Conservation (phyloP, 495 filamentous ascomycete species). For the Trichoderma virens region DNA sequence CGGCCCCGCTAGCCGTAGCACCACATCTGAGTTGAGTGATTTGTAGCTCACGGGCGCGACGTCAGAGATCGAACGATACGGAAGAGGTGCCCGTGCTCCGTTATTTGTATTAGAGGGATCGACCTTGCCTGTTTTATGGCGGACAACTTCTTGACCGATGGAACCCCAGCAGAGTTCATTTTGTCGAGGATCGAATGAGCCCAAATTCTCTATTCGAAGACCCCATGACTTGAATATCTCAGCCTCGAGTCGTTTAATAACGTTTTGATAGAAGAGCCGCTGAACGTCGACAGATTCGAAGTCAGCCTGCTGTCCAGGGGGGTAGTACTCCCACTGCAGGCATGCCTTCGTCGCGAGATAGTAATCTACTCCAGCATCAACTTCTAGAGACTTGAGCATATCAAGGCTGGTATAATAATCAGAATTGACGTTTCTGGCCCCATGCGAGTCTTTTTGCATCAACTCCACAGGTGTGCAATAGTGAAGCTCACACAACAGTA, state of each 20-base stretch:
- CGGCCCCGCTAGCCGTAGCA: background rate
- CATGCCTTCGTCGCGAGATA: slow-evolving; percentile 31
- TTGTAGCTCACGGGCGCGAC: background rate
- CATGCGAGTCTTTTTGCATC: slow-evolving; percentile 18
- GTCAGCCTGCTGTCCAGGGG: slow-evolving; percentile 20
- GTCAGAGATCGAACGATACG: background rate
- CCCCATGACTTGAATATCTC: slow-evolving; percentile 28
- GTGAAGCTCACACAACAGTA: slow-evolving; percentile 31
- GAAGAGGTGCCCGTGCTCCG: background rate
- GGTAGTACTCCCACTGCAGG: slow-evolving; percentile 24
- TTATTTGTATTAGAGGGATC: slow-evolving; percentile 15
- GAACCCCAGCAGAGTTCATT: slow-evolving; percentile 24
- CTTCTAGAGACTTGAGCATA: slow-evolving; percentile 23
- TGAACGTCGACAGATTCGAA: slow-evolving; percentile 26
- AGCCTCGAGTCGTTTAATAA: slow-evolving; percentile 28
- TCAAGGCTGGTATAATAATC: slow-evolving; percentile 27
- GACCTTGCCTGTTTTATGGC: slow-evolving; percentile 16
- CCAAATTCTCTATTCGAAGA: slow-evolving; percentile 26
- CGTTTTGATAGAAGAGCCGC: slow-evolving; percentile 29
- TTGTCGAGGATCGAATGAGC: slow-evolving; percentile 22
- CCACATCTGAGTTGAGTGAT: background rate
- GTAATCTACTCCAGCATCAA: slow-evolving; percentile 26
- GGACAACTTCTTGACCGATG: slow-evolving; percentile 23
- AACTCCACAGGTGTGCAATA: slow-evolving; percentile 27
- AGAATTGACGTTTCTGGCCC: slow-evolving; percentile 21